Evolutionary conservation across 2,329 filamentous ascomycete genomes (phyloP).

Genomic region (Trichoderma guizhouense): DNA sequence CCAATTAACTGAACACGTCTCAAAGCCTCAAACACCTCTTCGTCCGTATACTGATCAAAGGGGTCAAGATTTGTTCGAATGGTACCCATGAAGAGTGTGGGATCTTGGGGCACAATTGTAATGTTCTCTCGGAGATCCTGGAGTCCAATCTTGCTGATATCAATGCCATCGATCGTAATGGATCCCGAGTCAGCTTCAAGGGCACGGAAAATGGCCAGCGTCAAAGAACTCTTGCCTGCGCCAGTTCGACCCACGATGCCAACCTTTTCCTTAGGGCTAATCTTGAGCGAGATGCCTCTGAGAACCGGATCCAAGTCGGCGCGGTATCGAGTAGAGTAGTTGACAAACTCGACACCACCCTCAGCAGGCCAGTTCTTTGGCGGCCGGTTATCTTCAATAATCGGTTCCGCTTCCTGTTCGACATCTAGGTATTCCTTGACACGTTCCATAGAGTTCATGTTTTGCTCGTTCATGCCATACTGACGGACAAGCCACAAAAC

Average conservation of each 20-base stretch:
- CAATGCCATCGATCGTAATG: slow-evolving; percentile 87
- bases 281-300: slow-evolving; percentile 79
- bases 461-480: slow-evolving; percentile 94
- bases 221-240: slow-evolving; percentile 93
- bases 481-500: slow-evolving; percentile 93
- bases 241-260: slow-evolving; percentile 95
- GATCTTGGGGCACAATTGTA: slow-evolving; percentile 97
- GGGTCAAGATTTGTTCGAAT: slow-evolving; percentile 91
- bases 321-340: slow-evolving; percentile 87
- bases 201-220: slow-evolving; percentile 87
- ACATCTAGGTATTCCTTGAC: slow-evolving; percentile 97
- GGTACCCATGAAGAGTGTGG: slow-evolving; percentile 88
- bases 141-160: slow-evolving; percentile 86
- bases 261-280: slow-evolving; percentile 83
- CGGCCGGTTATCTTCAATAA: slow-evolving; percentile 76
- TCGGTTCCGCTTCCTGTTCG: slow-evolving; percentile 80
- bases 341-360: slow-evolving; percentile 81
- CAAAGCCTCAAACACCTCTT: slow-evolving; percentile 82
- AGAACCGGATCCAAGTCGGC: slow-evolving; percentile 84
- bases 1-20: slow-evolving; percentile 85
- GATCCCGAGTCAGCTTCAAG: slow-evolving; percentile 87
- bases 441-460: slow-evolving; percentile 98
- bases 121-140: slow-evolving; percentile 89
- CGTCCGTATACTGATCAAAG: slow-evolving; percentile 83
- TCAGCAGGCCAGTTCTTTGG: slow-evolving; percentile 77